Base-by-base conservation (phyloP, 257 asterid species). In the Linaria vulgaris region DNA sequence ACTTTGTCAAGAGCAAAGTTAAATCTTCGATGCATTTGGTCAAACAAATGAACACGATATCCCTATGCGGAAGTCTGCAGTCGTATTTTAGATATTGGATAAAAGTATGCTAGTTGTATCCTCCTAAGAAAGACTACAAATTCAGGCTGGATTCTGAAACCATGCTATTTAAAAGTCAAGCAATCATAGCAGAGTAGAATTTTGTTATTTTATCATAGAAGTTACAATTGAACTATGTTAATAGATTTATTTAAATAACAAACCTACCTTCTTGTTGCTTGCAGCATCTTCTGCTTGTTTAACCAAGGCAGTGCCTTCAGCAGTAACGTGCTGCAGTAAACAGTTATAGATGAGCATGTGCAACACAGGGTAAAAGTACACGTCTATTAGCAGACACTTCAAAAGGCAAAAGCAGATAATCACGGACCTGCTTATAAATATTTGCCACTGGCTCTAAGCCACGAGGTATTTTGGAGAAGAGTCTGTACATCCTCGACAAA, bases 271-370 rank as follows among this genome's bases (percentile, higher is more conserved):
- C 78, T 85, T 91, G 72, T 67, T 85, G 76, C 96, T 87, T 23
- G 97, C 99, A 74, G 96, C 95, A 83, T 89, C 99, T 83, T 92
- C 97, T 12, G 97, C 99, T 73, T 85, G 97, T 83, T 89, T 87
- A 55, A 92, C 96, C 81, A 92, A 74, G 57, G 91, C 84, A 16
- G 87, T 87, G 59, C 96, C 99, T 85, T 87, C 99, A 69, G 85
- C 86, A 60, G 95, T 89, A 57, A 92, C 97, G 79, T 89, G 97
- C 96, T 85, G 91, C 74, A 68, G 39, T 56, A 73, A 66, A 80
- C 34, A 52, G 70, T 22, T 6, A 56, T 4, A 45, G 4, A 34
- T 54, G 34, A 62, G 64, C 25, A 73, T 57, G 27, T 54, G 56
- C 21, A 24, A 30, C 56, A 31, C 30, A 66, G 54, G 52, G 49